Percentiles rank a stretch among this genome's conserved stretches.
phyloP scores from a whole-genome alignment of 306 rosid species.

The Trifolium subterraneum region DNA sequence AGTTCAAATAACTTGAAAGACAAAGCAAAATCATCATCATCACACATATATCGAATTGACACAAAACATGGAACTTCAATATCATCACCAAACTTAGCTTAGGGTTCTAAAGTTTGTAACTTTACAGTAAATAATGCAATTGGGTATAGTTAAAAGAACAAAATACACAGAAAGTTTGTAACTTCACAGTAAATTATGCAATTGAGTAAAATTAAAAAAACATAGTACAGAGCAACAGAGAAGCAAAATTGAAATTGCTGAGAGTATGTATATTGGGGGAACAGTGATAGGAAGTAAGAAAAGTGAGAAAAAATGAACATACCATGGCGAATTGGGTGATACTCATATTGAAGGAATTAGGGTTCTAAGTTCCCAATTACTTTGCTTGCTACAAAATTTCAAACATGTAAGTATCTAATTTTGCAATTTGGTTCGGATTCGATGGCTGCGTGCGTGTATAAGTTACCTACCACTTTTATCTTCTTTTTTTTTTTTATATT shows the following conservation, averaged over 20 bases:
- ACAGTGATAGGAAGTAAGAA: conserved; percentile 5
- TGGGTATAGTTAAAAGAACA: not conserved
- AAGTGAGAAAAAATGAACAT: conserved; percentile 16
- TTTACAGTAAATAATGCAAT: conserved; percentile 11
- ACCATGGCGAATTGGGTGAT: conserved; percentile 95
- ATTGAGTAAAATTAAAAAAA: not conserved
- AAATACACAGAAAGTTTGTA: conserved; percentile 21
- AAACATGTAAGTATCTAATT: too few species aligned
- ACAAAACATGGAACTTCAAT: conserved; percentile 18
- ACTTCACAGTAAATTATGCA: not conserved
- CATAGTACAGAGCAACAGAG: too few species aligned
- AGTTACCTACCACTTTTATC: too few species aligned
- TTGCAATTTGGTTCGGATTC: too few species aligned
- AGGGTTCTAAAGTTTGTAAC: conserved; percentile 31
- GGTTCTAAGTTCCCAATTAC: conserved; percentile 43
- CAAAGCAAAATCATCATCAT: conserved; percentile 30
- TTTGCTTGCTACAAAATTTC: not conserved
- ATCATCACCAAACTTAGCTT: conserved; percentile 24
- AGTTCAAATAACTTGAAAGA: conserved; percentile 14
- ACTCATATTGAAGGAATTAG: conserved; percentile 49
- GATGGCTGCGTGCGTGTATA: too few species aligned
- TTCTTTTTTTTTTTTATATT: too few species aligned
- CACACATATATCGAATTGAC: conserved; percentile 27
- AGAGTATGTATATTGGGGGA: too few species aligned
- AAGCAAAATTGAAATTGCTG: not conserved